Conservation (phyloP, 306 rosid species). For the Citrullus colocynthis region DNA sequence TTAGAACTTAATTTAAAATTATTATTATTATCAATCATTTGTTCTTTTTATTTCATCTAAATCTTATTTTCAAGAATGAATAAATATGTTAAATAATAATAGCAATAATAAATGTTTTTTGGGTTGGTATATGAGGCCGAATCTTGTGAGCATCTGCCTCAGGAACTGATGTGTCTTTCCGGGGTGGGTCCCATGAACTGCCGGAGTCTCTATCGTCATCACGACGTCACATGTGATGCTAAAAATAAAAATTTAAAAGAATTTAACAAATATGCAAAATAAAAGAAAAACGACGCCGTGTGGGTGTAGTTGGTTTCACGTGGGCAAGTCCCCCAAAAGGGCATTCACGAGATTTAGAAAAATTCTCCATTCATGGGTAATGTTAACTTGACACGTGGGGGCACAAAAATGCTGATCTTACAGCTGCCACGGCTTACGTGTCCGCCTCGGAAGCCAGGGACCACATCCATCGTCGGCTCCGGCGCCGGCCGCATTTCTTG, state of each 20-base stretch:
- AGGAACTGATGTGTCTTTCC: too few species aligned
- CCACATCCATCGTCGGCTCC: not conserved
- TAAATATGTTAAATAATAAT: too few species aligned
- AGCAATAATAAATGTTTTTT: too few species aligned
- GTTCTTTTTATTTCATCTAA: too few species aligned
- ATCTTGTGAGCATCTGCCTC: too few species aligned
- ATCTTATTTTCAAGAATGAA: too few species aligned
- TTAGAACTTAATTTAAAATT: too few species aligned
- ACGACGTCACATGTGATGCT: not conserved
- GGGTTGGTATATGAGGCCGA: too few species aligned
- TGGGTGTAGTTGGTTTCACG: not conserved
- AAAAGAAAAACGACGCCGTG: not conserved
- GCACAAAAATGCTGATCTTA: not conserved
- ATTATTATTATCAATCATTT: too few species aligned
- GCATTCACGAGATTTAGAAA: constrained; percentile 3
- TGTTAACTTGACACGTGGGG: not conserved
- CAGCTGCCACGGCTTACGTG: not conserved
- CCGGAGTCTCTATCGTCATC: not conserved
- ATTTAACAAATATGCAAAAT: not conserved
- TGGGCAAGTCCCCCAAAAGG: not conserved
- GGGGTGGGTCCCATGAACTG: too few species aligned
- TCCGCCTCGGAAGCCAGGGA: not conserved
- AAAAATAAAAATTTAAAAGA: too few species aligned
- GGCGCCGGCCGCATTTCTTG: not conserved
- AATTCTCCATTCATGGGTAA: not conserved